phyloP scores from a whole-genome alignment of 495 filamentous ascomycete genomes.

The Podospora pseudoanserina region DNA sequence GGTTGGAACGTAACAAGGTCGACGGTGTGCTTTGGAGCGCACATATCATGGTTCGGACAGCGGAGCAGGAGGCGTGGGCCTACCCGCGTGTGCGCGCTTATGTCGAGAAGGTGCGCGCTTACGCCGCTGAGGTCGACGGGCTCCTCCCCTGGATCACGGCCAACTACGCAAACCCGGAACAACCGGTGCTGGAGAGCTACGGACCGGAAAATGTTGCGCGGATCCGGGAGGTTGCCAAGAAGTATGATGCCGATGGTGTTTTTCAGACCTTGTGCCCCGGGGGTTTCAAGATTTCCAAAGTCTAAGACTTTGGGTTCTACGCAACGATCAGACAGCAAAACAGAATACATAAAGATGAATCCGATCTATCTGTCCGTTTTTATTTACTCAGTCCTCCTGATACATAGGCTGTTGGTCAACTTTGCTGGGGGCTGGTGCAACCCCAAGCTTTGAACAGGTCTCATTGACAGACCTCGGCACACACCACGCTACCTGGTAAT shows the following conservation, averaged over 20 bases:
- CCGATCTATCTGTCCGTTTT: too few species aligned
- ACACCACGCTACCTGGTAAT: too few species aligned
- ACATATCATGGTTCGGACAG: slow-evolving; percentile 16
- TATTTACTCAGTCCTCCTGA: too few species aligned
- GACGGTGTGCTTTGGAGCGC: slow-evolving; percentile 23
- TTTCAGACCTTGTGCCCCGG: slow-evolving; percentile 48
- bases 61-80: slow-evolving; percentile 23
- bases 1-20: slow-evolving; percentile 37
- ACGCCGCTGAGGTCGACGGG: slow-evolving; percentile 17
- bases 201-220: slow-evolving; percentile 40
- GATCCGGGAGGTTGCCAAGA: slow-evolving; percentile 35
- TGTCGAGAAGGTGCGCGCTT: slow-evolving; percentile 16
- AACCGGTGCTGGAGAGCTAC: slow-evolving; percentile 48
- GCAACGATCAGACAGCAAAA: background rate
- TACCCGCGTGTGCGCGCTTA: slow-evolving; percentile 14
- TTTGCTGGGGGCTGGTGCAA: too few species aligned
- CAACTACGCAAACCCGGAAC: slow-evolving; percentile 42
- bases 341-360: too few species aligned
- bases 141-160: slow-evolving; percentile 28
- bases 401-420: too few species aligned
- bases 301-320: background rate
- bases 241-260: slow-evolving; percentile 49
- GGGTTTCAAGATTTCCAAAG: slow-evolving; percentile 31
- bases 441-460: too few species aligned
- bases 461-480: too few species aligned